Base-by-base conservation (phyloP, 2,329 filamentous ascomycete species). In the Cercospora janseana region DNA sequence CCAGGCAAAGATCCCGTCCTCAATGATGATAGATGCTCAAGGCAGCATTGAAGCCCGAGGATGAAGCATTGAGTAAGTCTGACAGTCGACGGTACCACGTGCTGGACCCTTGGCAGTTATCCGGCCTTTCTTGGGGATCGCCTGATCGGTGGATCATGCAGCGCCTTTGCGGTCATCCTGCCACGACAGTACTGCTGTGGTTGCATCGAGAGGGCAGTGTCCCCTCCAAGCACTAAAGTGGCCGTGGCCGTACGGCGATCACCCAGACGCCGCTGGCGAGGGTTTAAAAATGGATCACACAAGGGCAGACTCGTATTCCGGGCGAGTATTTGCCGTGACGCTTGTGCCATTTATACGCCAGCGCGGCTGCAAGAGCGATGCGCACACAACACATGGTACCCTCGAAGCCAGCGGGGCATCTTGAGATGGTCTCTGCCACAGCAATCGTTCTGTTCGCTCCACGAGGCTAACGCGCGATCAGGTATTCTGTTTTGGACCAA, bases 241-340 rank as follows among this genome's bases (percentile, higher is more conserved):
- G 42, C 28, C 15, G 42, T 15, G 28, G 21, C 42, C 42, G 34
- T 38, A 23, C 42, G 20, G n/a, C 42, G 28, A 21, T 35, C 42
- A 18, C 21, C 28, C 15, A 18, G 24, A 16, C 12, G 8, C n/a
- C 23, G 42, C 29, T 31, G 42, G 29, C 42, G 20, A 31, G 20
- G 31, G 16, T 26, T 35, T 35, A 26, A 26, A 46, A 20, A 38
- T 9, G 21, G 9, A 38, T 16, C n/a, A 46, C 29, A 46, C 44
- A 32, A 46, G 44, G 44, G 32, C 27, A 16, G 27, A 34, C 44
- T 47, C 44, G 44, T 47, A 47, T 47, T 47, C 32, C 32, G 32
- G 26, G 31, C 31, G 32, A 27, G 29, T 13, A 26, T 46, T n/a
- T n/a, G n/a, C n/a, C n/a, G n/a, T n/a, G n/a, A n/a, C n/a, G n/a